A percentile compares a stretch with the other conserved stretches of the same genome.
These are phyloP conservation scores for Ophiostoma sp. DNA, from an alignment of 2,329 filamentous ascomycete species.

Conservation along the genomic window DNA sequence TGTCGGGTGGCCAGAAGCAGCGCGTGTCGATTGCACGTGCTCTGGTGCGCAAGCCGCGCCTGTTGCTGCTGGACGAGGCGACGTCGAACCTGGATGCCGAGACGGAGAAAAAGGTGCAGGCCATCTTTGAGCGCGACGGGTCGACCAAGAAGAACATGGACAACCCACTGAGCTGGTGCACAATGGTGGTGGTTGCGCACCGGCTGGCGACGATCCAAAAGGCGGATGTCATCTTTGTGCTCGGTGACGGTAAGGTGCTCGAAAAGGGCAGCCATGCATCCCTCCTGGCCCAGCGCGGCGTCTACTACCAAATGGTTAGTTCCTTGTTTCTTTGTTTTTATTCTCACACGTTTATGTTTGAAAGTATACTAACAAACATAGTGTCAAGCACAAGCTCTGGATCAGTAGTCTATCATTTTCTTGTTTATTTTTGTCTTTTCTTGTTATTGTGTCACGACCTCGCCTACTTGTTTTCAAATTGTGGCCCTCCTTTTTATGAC, in stretches of 20 bases:
- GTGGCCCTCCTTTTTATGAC: too few relatives aligned
- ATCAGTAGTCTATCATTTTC: slow-evolving; percentile 15
- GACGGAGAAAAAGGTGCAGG: slow-evolving; percentile 26
- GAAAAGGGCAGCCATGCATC: slow-evolving; percentile 56
- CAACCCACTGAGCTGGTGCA: slow-evolving; percentile 33
- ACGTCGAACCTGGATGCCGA: slow-evolving; percentile 26
- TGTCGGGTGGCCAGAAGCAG: slow-evolving; percentile 27
- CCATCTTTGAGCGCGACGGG: slow-evolving; percentile 28
- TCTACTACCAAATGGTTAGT: slow-evolving; percentile 44
- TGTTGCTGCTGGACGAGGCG: slow-evolving; percentile 26
- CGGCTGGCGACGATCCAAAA: slow-evolving; percentile 61
- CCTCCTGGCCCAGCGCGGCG: slow-evolving; percentile 42
- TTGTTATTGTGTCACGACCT: background rate
- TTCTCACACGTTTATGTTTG: too few relatives aligned
- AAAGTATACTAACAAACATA: too few relatives aligned
- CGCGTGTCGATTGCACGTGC: slow-evolving; percentile 26
- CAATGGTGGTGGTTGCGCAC: slow-evolving; percentile 64
- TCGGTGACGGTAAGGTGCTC: slow-evolving; percentile 57
- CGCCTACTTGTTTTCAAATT: too few relatives aligned
- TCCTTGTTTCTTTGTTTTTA: too few relatives aligned
- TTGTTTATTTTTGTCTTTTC: background rate
- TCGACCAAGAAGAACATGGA: slow-evolving; percentile 26
- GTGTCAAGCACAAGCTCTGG: slow-evolving; percentile 26
- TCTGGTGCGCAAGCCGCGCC: slow-evolving; percentile 21
- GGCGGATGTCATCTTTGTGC: slow-evolving; percentile 64